A percentile compares a stretch with the other conserved stretches of the same genome.
These are phyloP conservation scores for Mycena sanguinolenta DNA, from an alignment of 768 basidiomycete genomes.

Conservation along the genomic window DNA sequence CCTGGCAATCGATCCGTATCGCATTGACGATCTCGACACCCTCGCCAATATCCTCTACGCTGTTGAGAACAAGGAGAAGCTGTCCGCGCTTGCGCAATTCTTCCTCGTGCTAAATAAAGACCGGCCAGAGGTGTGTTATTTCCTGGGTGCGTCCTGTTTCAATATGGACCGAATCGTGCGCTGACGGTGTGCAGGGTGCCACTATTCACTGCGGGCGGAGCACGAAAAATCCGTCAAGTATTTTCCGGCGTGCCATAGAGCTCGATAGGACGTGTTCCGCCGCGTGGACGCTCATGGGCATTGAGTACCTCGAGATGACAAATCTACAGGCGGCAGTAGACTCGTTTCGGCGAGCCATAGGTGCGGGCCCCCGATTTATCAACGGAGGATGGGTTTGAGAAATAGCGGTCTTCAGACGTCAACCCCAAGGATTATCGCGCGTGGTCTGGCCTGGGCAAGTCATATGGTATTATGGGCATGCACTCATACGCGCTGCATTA, in stretches of 20 bases:
- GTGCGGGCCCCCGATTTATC: slow-evolving; percentile 48
- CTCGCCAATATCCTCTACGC: slow-evolving; percentile 88
- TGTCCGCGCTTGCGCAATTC: slow-evolving; percentile 79
- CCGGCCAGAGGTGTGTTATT: slow-evolving; percentile 83
- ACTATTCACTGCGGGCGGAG: slow-evolving; percentile 81
- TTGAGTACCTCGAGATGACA: slow-evolving; percentile 87
- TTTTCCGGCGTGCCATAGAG: slow-evolving; percentile 80
- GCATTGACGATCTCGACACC: slow-evolving; percentile 84
- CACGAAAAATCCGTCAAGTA: slow-evolving; percentile 86
- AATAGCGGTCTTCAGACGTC: slow-evolving; percentile 61
- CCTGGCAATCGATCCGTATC: slow-evolving; percentile 71
- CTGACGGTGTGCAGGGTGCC: slow-evolving; percentile 66
- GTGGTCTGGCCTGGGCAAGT: slow-evolving; percentile 88
- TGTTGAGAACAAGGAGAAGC: slow-evolving; percentile 75
- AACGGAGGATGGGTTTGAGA: not conserved
- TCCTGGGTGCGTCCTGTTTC: slow-evolving; percentile 66
- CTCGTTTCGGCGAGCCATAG: slow-evolving; percentile 84
- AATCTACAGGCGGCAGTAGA: slow-evolving; percentile 89
- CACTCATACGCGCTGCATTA: slow-evolving; percentile 84
- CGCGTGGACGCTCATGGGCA: slow-evolving; percentile 89
- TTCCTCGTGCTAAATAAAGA: slow-evolving; percentile 78
- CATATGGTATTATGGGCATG: slow-evolving; percentile 84
- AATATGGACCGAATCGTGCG: too few species aligned
- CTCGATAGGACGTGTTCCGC: slow-evolving; percentile 82
- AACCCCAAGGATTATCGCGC: slow-evolving; percentile 86